Percentiles rank a stretch among this genome's conserved stretches.
Evolutionary conservation across 2,329 filamentous ascomycete genomes (phyloP).

Genomic region (Colletotrichum tropicicola): DNA sequence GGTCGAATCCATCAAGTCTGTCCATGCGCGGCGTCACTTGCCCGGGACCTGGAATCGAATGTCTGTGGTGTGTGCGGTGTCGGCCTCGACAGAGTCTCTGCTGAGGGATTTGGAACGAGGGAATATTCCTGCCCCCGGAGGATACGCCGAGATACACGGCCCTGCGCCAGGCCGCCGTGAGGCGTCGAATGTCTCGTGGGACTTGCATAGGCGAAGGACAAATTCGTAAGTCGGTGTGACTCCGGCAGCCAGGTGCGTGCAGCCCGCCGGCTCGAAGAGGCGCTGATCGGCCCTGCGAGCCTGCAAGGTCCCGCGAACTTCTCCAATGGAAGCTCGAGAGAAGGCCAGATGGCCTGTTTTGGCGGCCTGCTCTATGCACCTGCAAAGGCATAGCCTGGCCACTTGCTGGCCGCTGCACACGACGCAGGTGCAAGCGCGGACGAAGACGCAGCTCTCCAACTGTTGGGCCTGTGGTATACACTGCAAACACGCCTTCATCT

Average conservation of each 20-base stretch:
- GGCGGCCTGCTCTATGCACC: constrained; percentile 5
- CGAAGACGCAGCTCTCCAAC: too few relatives aligned
- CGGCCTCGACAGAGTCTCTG: constrained; percentile 4
- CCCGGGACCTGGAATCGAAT: not conserved
- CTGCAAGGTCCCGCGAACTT: constrained; percentile 28
- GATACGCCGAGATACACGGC: constrained; percentile 9
- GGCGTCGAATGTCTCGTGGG: constrained; percentile 8
- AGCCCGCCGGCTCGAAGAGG: not conserved
- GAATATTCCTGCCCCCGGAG: not conserved
- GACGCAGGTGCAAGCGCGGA: not conserved
- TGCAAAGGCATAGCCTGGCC: not conserved
- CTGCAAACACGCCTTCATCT: too few relatives aligned
- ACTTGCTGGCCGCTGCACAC: not conserved
- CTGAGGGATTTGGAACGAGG: not conserved
- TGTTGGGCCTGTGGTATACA: not conserved
- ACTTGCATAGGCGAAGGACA: constrained; percentile 23
- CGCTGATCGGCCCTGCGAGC: constrained; percentile 16
- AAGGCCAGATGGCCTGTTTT: constrained; percentile 20
- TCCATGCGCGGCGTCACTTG: not conserved
- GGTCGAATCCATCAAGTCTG: too few relatives aligned
- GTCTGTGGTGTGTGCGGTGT: constrained; percentile 3
- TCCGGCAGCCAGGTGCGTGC: constrained; percentile 23
- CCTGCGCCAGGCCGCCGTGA: not conserved
- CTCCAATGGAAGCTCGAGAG: constrained; percentile 9
- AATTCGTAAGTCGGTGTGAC: constrained; percentile 29